A percentile compares a stretch with the other conserved stretches of the same genome.
phyloP scores from a whole-genome alignment of 768 basidiomycete genomes.

The Pleurotus pulmonarius region DNA sequence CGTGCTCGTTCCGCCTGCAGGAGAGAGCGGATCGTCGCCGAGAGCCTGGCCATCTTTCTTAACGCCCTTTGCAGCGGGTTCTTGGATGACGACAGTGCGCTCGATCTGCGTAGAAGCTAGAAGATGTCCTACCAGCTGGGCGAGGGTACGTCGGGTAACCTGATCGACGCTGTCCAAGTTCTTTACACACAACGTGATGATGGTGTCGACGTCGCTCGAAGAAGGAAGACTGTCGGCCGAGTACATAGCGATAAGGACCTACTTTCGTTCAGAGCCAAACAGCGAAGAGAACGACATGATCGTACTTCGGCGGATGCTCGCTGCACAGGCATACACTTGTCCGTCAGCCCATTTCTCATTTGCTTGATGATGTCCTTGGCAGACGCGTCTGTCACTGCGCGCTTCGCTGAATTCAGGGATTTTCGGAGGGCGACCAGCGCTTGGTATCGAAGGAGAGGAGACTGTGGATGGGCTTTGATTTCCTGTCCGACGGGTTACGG shows the following conservation, averaged over 20 bases:
- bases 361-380: conserved; percentile 84
- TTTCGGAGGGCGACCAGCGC: conserved; percentile 78
- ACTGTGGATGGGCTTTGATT: conserved; percentile 35
- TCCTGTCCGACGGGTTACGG: conserved; percentile 1
- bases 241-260: conserved; percentile 54
- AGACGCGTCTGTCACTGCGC: conserved; percentile 76
- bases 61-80: conserved; percentile 45
- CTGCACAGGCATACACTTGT: conserved; percentile 84
- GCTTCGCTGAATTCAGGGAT: conserved; percentile 73
- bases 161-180: conserved; percentile 83
- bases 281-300: neutral
- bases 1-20: conserved; percentile 39
- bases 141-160: conserved; percentile 73
- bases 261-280: neutral
- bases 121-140: conserved; percentile 79
- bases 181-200: conserved; percentile 65
- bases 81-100: conserved; percentile 40
- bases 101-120: conserved; percentile 81
- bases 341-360: conserved; percentile 67
- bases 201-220: conserved; percentile 70
- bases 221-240: conserved; percentile 52
- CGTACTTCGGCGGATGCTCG: conserved; percentile 76
- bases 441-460: conserved; percentile 78
- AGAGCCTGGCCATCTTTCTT: conserved; percentile 58
- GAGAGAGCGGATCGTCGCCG: conserved; percentile 49